phyloP scores from a whole-genome alignment of 1,284 basidiomycete species.

The Anthracocystis panici-leucophaei region DNA sequence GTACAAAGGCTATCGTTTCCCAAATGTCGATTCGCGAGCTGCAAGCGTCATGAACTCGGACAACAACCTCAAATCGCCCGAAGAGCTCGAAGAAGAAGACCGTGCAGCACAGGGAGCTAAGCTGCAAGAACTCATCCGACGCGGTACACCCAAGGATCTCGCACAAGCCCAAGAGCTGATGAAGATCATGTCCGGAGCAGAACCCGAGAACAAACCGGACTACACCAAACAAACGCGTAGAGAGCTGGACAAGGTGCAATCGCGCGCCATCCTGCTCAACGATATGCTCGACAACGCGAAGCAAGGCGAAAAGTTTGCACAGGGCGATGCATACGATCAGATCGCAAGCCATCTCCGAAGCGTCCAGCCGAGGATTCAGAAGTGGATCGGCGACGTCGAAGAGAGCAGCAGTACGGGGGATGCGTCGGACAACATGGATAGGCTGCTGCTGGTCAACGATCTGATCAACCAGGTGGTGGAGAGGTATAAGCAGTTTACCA shows the following conservation, averaged over 20 bases:
- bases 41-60: conserved; percentile 64
- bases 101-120: conserved; percentile 94
- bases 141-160: conserved; percentile 94
- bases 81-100: conserved; percentile 96
- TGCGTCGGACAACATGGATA: conserved; percentile 78
- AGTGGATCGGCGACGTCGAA: conserved; percentile 95
- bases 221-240: conserved; percentile 88
- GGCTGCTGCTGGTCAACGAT: conserved; percentile 95
- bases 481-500: conserved; percentile 90
- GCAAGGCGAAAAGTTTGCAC: conserved; percentile 73
- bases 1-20: conserved; percentile 79
- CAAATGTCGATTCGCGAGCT: conserved; percentile 63
- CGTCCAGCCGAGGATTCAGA: conserved; percentile 94
- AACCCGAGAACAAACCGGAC: conserved; percentile 92
- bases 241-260: conserved; percentile 94
- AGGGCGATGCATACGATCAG: conserved; percentile 96
- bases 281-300: conserved; percentile 97
- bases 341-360: conserved; percentile 84
- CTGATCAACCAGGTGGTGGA: conserved; percentile 92
- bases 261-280: conserved; percentile 91
- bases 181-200: conserved; percentile 94
- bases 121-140: conserved; percentile 94
- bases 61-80: conserved; percentile 90
- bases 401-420: conserved; percentile 78
- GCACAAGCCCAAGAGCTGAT: conserved; percentile 97